A percentile compares a stretch with the other conserved stretches of the same genome.
phyloP scores from a whole-genome alignment of 257 asterid species.

The Ilex aquifolium region DNA sequence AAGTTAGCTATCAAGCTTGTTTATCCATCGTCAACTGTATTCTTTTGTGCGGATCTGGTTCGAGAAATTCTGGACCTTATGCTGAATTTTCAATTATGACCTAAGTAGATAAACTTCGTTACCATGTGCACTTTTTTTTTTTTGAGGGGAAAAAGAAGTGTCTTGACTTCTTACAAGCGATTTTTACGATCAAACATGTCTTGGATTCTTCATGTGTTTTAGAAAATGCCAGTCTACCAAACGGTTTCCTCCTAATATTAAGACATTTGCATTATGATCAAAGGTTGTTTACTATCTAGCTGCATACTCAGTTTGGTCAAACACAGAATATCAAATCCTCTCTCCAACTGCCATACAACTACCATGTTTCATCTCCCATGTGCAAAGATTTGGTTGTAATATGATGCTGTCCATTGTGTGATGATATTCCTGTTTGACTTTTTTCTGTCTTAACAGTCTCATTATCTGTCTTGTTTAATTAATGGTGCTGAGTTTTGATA shows the following conservation, averaged over 20 bases:
- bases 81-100: no score
- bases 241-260: neutral
- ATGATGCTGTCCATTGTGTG: conserved; percentile 11
- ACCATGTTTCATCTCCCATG: conserved; percentile 42
- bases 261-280: neutral
- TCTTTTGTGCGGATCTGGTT: no score
- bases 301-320: conserved; percentile 19
- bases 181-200: no score
- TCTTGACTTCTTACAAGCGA: no score
- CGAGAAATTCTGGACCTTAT: no score
- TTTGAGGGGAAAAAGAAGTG: no score
- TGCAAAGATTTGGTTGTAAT: conserved; percentile 33
- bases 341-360: conserved; percentile 15
- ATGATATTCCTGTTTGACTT: conserved; percentile 11
- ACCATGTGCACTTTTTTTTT: no score
- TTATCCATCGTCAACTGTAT: no score
- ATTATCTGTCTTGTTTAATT: neutral
- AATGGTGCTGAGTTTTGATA: neutral
- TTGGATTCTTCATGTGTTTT: no score
- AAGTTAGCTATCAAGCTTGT: no score
- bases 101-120: no score
- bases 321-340: conserved; percentile 19
- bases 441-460: conserved; percentile 1
- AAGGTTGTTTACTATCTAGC: neutral
- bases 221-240: no score